Evolutionary conservation across 1,284 basidiomycete genomes (phyloP), one percentile per base, ranked within the genome.

Genomic region (Ustilago nuda): DNA sequence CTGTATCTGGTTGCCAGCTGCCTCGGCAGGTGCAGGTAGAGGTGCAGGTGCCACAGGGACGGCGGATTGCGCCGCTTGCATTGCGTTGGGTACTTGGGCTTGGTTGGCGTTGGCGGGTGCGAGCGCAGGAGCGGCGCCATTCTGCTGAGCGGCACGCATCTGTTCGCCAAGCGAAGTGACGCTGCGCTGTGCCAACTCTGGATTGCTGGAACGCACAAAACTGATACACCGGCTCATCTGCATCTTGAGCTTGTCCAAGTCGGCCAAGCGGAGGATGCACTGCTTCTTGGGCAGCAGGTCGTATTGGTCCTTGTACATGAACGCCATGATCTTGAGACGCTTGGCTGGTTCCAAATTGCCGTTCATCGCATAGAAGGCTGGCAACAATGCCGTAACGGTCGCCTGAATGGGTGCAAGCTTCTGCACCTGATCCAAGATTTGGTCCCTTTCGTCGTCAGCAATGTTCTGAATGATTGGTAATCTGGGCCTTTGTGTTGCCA

Each of bases 151-250:
- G n/a, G 71, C 56, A 39, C 68, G 73, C 7, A 57, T 51, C 56
- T 67, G 68, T 36, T 76, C 73, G 52, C 67, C 65, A 33, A 76
- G 58, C 54, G 68, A 76, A 5, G 57, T 68, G 45, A 82, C 72
- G 54, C 80, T 76, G 52, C 72, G 67, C 56, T 79, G 76, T 0
- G 82, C 80, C 33, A 85, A 60, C 17, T 78, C 72, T 5, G 83
- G 81, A 52, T 84, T 82, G 67, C 77, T 78, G 41, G 76, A 69
- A 13, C 81, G 76, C 19, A 85, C 83, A 71, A 82, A 85, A 50
- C 80, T 78, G 70, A 83, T 84, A 64, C 83, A 84, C 11, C 83
- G 74, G 54, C 76, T 81, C 79, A 85, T 82, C 61, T 85, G 83
- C 61, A 78, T 76, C 66, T 84, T 84, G 46, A 85, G 75, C 72